Conservation (phyloP, 139 green algal genomes). For the Penium margaritaceum region DNA sequence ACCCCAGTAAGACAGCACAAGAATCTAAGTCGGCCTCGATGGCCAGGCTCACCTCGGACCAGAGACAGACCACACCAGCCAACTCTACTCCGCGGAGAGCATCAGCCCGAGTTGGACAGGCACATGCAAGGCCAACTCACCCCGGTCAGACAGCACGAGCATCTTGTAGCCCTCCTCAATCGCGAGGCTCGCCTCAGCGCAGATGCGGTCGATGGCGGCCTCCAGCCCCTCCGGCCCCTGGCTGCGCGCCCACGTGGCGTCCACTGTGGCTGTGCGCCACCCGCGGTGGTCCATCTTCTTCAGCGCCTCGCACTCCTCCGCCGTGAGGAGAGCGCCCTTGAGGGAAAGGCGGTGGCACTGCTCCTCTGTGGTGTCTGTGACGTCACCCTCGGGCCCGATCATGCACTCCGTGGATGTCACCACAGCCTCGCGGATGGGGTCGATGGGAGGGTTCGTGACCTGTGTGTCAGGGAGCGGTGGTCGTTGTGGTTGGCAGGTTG, state of each 20-base stretch:
- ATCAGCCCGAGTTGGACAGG: too few relatives aligned
- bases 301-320: slow-evolving; percentile 67
- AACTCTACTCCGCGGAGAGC: too few relatives aligned
- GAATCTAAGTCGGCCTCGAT: too few relatives aligned
- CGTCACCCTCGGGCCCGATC: slow-evolving; percentile 83
- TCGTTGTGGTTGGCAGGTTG: too few relatives aligned
- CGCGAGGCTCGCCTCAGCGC: slow-evolving; percentile 62
- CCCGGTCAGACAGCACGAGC: slow-evolving; percentile 70
- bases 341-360: slow-evolving; percentile 74
- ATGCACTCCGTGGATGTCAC: slow-evolving; percentile 84
- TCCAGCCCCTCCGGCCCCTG: slow-evolving; percentile 68
- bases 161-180: slow-evolving; percentile 71
- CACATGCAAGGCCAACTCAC: slow-evolving; percentile 10
- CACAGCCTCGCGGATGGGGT: slow-evolving; percentile 87
- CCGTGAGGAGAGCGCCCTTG: slow-evolving; percentile 67
- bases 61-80: too few relatives aligned
- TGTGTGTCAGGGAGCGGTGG: too few relatives aligned
- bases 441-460: slow-evolving; percentile 94
- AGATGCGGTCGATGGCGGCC: slow-evolving; percentile 66
- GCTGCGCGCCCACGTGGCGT: slow-evolving; percentile 70
- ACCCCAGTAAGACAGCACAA: too few relatives aligned
- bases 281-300: slow-evolving; percentile 44
- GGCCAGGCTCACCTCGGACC: too few relatives aligned
- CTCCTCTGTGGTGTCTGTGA: slow-evolving; percentile 49
- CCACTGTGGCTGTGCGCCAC: slow-evolving; percentile 60